Conservation (phyloP, 2,329 filamentous ascomycete genomes). For the Talaromyces sp. region DNA sequence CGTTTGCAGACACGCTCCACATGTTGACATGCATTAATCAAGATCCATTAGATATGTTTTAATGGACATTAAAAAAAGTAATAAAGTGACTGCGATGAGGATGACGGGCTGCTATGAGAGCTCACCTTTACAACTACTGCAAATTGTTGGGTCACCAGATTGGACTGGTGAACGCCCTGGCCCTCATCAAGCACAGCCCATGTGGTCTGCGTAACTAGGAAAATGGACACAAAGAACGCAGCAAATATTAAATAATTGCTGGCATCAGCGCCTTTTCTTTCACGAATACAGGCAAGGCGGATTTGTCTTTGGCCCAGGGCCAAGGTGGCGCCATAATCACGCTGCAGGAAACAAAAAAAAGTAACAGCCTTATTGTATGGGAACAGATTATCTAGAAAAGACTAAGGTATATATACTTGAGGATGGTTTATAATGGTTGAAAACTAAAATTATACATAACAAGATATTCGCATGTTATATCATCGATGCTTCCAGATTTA, state of each 20-base stretch:
- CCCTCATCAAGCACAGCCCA: constrained; percentile 6
- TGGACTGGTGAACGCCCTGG: background rate
- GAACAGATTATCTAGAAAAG: no score
- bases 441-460: no score
- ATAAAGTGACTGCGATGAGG: background rate
- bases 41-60: background rate
- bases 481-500: no score
- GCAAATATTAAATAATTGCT: background rate
- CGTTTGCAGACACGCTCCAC: constrained; percentile 3
- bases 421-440: no score
- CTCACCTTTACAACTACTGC: background rate
- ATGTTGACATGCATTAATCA: background rate
- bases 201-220: constrained; percentile 2
- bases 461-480: no score
- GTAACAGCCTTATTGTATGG: no score
- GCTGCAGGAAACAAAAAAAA: no score
- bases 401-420: no score
- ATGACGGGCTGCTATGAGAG: background rate
- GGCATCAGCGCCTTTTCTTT: background rate
- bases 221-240: background rate
- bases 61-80: background rate
- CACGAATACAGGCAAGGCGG: background rate
- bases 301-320: no score
- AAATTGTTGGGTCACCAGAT: background rate
- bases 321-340: no score